Conservation (phyloP, 2,329 filamentous ascomycete genomes). For the Chaetomiaceae sp. region DNA sequence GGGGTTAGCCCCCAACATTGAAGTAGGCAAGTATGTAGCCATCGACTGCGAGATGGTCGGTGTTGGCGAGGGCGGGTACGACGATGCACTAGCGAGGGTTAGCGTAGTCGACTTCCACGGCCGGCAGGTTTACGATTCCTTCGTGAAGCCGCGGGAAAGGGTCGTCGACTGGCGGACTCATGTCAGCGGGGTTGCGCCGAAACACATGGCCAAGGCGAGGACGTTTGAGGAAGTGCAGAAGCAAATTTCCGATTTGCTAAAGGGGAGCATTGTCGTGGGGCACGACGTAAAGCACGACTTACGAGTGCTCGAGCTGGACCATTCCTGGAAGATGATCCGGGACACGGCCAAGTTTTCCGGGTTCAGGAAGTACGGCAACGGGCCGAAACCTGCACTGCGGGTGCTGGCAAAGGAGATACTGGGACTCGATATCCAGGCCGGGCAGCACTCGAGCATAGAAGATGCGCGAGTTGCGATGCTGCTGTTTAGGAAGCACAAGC, state of each 20-base stretch:
- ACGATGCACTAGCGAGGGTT: slow-evolving; percentile 77
- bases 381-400: slow-evolving; percentile 64
- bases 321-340: slow-evolving; percentile 72
- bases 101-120: slow-evolving; percentile 94
- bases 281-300: slow-evolving; percentile 81
- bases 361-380: slow-evolving; percentile 66
- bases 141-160: slow-evolving; percentile 69
- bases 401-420: slow-evolving; percentile 55
- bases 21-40: slow-evolving; percentile 84
- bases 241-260: slow-evolving; percentile 64
- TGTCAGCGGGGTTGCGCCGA: slow-evolving; percentile 75
- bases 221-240: slow-evolving; percentile 72
- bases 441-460: slow-evolving; percentile 62
- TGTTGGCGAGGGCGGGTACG: slow-evolving; percentile 63
- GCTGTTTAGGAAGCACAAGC: slow-evolving; percentile 77
- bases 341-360: slow-evolving; percentile 77
- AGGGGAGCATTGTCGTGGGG: slow-evolving; percentile 70
- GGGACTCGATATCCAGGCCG: slow-evolving; percentile 58
- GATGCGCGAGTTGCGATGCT: slow-evolving; percentile 90
- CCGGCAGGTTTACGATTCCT: slow-evolving; percentile 89
- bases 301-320: slow-evolving; percentile 69
- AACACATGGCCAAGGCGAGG: slow-evolving; percentile 65
- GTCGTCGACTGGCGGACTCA: slow-evolving; percentile 89
- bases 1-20: slow-evolving; percentile 56
- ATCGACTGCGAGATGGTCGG: slow-evolving; percentile 99